phyloP scores from a whole-genome alignment of 495 filamentous ascomycete species.

The Daldinia decipiens region DNA sequence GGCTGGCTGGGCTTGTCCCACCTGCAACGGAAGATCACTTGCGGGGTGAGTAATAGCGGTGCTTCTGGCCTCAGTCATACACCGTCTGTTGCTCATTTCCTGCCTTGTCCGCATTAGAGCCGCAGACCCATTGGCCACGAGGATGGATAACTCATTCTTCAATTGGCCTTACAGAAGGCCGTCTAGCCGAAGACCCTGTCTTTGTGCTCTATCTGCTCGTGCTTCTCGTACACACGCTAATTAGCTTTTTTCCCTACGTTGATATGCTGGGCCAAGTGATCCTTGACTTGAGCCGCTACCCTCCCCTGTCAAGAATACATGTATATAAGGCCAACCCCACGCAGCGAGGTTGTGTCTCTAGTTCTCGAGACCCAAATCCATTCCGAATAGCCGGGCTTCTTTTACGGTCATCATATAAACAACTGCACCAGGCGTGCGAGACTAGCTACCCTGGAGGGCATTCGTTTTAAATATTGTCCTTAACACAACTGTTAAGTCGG shows the following conservation, averaged over 20 bases:
- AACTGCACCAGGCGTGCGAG: conserved; percentile 41
- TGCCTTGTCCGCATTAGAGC: conserved; percentile 23
- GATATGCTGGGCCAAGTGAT: conserved; percentile 28
- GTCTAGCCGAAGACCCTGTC: conserved; percentile 24
- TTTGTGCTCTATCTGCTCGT: background rate
- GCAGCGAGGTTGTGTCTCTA: conserved; percentile 19
- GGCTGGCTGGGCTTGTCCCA: conserved; percentile 35
- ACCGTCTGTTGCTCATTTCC: conserved; percentile 33
- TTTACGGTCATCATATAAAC: conserved; percentile 17
- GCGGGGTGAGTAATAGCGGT: conserved; percentile 41
- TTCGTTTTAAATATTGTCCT: conserved; percentile 28
- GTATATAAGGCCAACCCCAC: conserved; percentile 26
- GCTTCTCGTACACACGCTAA: conserved; percentile 32
- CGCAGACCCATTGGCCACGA: conserved; percentile 25
- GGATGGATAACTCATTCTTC: conserved; percentile 30
- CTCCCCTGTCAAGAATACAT: conserved; percentile 21
- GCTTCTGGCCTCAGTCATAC: conserved; percentile 36
- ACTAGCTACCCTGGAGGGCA: conserved; percentile 40
- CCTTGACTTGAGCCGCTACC: conserved; percentile 41
- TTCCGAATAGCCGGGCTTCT: conserved; percentile 10
- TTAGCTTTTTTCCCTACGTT: conserved; percentile 12
- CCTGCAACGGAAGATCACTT: conserved; percentile 34
- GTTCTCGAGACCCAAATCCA: conserved; percentile 5
- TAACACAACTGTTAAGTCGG: conserved; percentile 12
- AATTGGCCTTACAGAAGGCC: conserved; percentile 32